Evolutionary conservation across 306 rosid genomes (phyloP).

Genomic region (Canavalia gladiata): DNA sequence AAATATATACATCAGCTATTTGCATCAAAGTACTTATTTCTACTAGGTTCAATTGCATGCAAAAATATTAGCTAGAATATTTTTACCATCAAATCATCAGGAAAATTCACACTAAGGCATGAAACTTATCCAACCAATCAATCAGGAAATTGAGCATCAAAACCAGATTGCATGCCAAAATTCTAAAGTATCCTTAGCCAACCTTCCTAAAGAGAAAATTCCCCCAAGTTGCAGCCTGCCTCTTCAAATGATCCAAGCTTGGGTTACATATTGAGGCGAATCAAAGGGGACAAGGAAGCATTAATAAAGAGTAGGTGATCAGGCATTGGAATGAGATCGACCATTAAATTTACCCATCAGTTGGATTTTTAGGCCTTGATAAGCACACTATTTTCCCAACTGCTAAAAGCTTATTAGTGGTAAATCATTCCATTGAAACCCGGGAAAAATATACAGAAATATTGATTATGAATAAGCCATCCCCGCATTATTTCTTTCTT

Average conservation of each 20-base stretch:
- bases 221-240: not conserved
- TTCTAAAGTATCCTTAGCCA: not conserved
- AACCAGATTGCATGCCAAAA: conserved; percentile 27
- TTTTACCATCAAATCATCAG: conserved; percentile 1
- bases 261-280: not conserved
- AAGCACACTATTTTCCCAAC: not conserved
- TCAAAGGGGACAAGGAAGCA: conserved; percentile 2
- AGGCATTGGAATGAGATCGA: conserved; percentile 7
- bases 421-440: conserved; percentile 32
- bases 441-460: not conserved
- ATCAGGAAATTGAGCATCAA: conserved; percentile 23
- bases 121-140: conserved; percentile 26
- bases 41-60: conserved; percentile 7
- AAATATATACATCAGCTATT: conserved; percentile 22
- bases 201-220: not conserved
- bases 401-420: conserved; percentile 1
- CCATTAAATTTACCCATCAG: not conserved
- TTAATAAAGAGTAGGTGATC: not conserved
- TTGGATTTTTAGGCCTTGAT: not conserved
- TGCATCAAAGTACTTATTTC: conserved; percentile 17
- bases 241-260: not conserved
- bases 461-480: conserved; percentile 7
- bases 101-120: not conserved
- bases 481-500: conserved; percentile 3
- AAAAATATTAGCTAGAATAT: not conserved